Base-by-base conservation (phyloP, 2,329 filamentous ascomycete species). In the Tolypocladium album region DNA sequence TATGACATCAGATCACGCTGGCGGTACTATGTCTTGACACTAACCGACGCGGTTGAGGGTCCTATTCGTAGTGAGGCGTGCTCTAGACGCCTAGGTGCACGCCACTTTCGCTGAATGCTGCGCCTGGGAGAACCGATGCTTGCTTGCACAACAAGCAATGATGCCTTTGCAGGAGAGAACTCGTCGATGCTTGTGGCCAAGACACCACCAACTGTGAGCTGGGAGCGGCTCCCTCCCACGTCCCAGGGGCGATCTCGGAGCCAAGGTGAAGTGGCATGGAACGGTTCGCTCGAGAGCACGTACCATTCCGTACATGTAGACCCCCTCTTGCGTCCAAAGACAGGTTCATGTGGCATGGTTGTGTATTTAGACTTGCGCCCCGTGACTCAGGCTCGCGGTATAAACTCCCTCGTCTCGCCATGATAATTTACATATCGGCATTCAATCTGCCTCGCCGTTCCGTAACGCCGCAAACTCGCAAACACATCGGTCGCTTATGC, bases 401-500 rank as follows among this genome's bases (percentile, higher is more conserved):
- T 55, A 8, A 34, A 20, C 31, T 53, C 27, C 50, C 27, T 34
- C 17, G 15, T 34, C 31, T 55, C 20, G 50, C 31, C 50, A 22
- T 55, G 13, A 55, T 55, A 55, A 55, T 36, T 22, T 55, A 55
- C 50, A 55, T 11, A 15, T 55, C 36, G 50, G 31, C 50, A 22
- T n/a, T 11, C 1, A 7, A 38, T 20, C 31, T 38, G 50, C 50
- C 50, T 38, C 50, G n/a, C 50, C 50, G 50, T 22, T 55, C 50
- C 50, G 50, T 38, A 55, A 55, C 31, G 50, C 50, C 31, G 31
- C 47, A 52, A 15, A 34, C 12, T 34, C 27, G 47, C 12, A 36
- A 31, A 55, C 31, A 20, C 5, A 38, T 15, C 50, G 50, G 56
- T 59, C 45, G 60, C 63, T 76, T 82, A 87, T 71, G 85, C 84